These are phyloP conservation scores for Neurospora sp. DNA, from an alignment of 495 filamentous ascomycete species.

Conservation along the genomic window DNA sequence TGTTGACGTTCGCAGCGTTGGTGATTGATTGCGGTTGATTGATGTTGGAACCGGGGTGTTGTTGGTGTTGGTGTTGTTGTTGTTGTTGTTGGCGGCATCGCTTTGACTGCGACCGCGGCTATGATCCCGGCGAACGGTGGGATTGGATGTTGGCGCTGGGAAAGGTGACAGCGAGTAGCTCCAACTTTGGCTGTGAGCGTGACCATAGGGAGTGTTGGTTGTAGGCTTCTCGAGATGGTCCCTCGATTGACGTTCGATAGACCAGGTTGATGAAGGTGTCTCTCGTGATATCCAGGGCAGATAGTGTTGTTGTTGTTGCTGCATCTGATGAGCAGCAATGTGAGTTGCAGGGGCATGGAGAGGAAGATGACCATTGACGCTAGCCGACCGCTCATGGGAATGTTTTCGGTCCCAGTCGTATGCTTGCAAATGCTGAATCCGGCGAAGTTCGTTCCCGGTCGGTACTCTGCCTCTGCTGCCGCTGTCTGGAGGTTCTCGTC, in stretches of 20 bases:
- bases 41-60: background rate
- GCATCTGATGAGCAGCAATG: background rate
- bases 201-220: background rate
- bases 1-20: slow-evolving; percentile 2
- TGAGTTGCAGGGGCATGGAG: background rate
- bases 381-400: background rate
- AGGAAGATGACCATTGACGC: background rate
- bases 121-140: background rate
- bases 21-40: slow-evolving; percentile 1
- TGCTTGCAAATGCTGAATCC: background rate
- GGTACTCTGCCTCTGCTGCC: background rate
- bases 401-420: background rate
- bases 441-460: background rate
- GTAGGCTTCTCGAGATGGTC: background rate
- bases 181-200: background rate
- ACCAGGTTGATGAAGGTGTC: background rate
- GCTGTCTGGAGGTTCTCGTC: background rate
- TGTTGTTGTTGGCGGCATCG: background rate
- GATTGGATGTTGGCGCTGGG: background rate
- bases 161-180: background rate
- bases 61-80: background rate
- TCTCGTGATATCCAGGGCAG: background rate
- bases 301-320: background rate
- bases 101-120: background rate
- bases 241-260: background rate